A percentile compares a stretch with the other conserved stretches of the same genome.
phyloP scores from a whole-genome alignment of 306 rosid genomes.

The Citrullus colocynthis region DNA sequence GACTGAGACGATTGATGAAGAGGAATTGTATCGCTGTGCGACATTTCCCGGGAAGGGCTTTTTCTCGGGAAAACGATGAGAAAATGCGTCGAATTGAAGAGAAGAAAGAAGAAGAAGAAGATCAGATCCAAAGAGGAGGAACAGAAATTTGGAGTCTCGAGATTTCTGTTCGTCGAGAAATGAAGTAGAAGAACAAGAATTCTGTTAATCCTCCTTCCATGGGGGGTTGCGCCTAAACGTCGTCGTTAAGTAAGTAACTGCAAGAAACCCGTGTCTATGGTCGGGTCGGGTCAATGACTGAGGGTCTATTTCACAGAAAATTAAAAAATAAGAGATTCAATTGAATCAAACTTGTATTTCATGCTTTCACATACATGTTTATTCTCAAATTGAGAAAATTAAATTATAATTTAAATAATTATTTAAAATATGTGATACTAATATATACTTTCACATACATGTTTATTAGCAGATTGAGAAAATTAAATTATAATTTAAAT shows the following conservation, averaged over 20 bases:
- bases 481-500: no score
- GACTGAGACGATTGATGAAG: slow-evolving; percentile 88
- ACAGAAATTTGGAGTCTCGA: background rate
- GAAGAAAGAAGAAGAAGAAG: background rate
- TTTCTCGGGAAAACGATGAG: slow-evolving; percentile 14
- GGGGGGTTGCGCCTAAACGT: background rate
- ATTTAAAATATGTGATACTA: no score
- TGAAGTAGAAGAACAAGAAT: background rate
- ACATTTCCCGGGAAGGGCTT: slow-evolving; percentile 34
- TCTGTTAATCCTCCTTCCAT: background rate
- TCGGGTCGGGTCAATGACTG: no score
- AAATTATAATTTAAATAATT: no score
- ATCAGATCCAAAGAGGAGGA: background rate
- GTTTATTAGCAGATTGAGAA: no score
- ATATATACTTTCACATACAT: no score
- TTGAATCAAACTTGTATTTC: no score
- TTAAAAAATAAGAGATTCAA: no score
- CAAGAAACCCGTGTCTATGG: background rate
- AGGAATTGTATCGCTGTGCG: slow-evolving; percentile 78
- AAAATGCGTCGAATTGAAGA: background rate
- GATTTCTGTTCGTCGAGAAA: background rate
- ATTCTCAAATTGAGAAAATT: no score
- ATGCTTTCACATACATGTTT: no score
- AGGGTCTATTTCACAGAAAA: no score
- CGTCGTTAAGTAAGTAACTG: background rate